Percentiles rank a stretch among this genome's conserved stretches.
Evolutionary conservation across 345 rosid species (phyloP).

Genomic region (Populus ilicifolia): DNA sequence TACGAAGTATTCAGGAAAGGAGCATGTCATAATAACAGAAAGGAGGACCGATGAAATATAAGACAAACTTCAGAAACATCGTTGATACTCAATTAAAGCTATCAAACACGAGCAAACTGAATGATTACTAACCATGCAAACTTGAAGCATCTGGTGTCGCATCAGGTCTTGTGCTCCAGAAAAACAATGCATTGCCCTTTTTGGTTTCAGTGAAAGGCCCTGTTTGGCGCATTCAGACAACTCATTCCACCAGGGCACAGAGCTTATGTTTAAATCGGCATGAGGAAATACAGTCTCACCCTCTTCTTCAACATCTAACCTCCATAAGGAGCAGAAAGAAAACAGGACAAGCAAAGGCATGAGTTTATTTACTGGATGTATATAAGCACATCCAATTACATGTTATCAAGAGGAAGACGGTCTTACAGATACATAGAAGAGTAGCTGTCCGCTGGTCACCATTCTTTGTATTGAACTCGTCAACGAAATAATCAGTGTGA

Average conservation of each 20-base stretch:
- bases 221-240: slow-evolving; percentile 77
- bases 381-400: neutral
- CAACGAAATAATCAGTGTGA: slow-evolving; percentile 88
- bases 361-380: neutral
- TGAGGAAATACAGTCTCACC: slow-evolving; percentile 92
- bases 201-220: slow-evolving; percentile 77
- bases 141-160: slow-evolving; percentile 81
- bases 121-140: slow-evolving; percentile 61
- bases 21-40: neutral
- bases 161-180: slow-evolving; percentile 96
- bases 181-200: slow-evolving; percentile 81
- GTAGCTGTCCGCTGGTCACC: slow-evolving; percentile 95
- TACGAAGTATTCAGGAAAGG: neutral
- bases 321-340: slow-evolving; percentile 20
- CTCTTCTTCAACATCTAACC: slow-evolving; percentile 97
- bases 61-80: slow-evolving; percentile 8
- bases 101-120: neutral
- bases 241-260: slow-evolving; percentile 74
- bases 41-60: neutral
- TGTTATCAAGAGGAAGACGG: neutral
- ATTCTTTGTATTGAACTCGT: slow-evolving; percentile 73
- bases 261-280: slow-evolving; percentile 57
- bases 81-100: slow-evolving; percentile 2
- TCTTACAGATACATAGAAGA: slow-evolving; percentile 84
- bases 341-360: neutral